Base-by-base conservation (phyloP, 176 grass and related monocot species). In the Phyllostachys edulis region DNA sequence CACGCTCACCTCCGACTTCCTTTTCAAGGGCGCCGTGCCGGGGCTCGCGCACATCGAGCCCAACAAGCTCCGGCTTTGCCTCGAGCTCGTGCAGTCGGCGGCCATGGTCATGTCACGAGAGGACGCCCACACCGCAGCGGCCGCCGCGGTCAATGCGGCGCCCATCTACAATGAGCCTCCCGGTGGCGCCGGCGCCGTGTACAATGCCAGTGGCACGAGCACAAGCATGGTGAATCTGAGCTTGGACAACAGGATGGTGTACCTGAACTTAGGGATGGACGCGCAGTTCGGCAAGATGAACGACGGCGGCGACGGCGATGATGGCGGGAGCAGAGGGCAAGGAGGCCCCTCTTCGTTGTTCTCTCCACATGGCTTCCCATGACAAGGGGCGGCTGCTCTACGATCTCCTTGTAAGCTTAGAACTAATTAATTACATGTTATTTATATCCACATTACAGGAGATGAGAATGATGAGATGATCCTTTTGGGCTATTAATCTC, bases 1-100 rank as follows among this genome's bases (percentile, higher is more conserved):
- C 66, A 93, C 88, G 71, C 96, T 99, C 81, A 99, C 96, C 80
- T 99, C 96, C 62, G 96, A 99, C 64, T 96, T 99, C 90, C 96
- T 99, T 59, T 99, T 99, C 87, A 99, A 96, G 80, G 96, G 96
- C 14, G 91, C 93, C 9, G 91, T 99, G 41, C 96, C 96, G 38
- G 96, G 96, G 7, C 91, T 99, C 2, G 69, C 93, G 5, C 93
- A 99, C 88, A 90, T 99, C 84, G 96, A 99, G 75, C 96, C 96
- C 50, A 99, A 99, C 89, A 99, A 99, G 89, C 88, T 99, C 75
- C 82, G 96, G 0, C 96, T 99, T 9, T 99, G 96, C 85, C 93
- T 99, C 18, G 96, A 99, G 88, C 91, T 99, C 17, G 96, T 99
- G 15, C 96, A 99, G 76, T 99, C 96, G 2, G 96, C 96, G 3